phyloP scores from a whole-genome alignment of 495 filamentous ascomycete species.

The Glonium stellatum region DNA sequence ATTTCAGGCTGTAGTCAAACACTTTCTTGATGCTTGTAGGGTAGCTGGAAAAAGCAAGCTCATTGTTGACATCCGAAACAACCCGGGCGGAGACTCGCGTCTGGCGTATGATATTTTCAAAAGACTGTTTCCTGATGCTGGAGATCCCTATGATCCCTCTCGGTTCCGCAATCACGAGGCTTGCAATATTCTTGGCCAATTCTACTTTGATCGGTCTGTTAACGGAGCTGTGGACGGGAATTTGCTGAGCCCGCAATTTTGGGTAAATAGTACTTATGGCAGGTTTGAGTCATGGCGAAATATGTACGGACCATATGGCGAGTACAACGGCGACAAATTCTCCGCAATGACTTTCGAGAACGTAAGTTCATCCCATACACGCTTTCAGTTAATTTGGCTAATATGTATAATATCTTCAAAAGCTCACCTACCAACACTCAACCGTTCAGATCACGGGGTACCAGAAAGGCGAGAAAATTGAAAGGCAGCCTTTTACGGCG shows the following conservation, averaged over 20 bases:
- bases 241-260: too few species aligned
- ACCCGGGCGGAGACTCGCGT: conserved; percentile 30
- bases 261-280: too few species aligned
- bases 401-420: too few species aligned
- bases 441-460: conserved; percentile 35
- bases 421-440: too few species aligned
- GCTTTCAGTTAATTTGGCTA: too few species aligned
- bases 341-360: conserved; percentile 13
- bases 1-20: conserved; percentile 35
- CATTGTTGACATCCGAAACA: conserved; percentile 25
- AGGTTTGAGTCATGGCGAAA: conserved; percentile 26
- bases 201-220: too few species aligned
- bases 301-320: conserved; percentile 26
- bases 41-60: conserved; percentile 29
- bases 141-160: conserved; percentile 40
- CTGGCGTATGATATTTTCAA: conserved; percentile 36
- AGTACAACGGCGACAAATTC: conserved; percentile 24
- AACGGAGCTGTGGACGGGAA: too few species aligned
- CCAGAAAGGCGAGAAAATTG: conserved; percentile 33
- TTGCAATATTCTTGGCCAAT: conserved; percentile 41
- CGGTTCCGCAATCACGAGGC: conserved; percentile 42
- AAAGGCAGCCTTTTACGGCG: conserved; percentile 25
- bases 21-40: conserved; percentile 34
- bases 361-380: too few species aligned
- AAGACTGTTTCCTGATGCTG: conserved; percentile 38